Evolutionary conservation across 116 monocot genomes (phyloP).

Genomic region (Iris pallida): DNA sequence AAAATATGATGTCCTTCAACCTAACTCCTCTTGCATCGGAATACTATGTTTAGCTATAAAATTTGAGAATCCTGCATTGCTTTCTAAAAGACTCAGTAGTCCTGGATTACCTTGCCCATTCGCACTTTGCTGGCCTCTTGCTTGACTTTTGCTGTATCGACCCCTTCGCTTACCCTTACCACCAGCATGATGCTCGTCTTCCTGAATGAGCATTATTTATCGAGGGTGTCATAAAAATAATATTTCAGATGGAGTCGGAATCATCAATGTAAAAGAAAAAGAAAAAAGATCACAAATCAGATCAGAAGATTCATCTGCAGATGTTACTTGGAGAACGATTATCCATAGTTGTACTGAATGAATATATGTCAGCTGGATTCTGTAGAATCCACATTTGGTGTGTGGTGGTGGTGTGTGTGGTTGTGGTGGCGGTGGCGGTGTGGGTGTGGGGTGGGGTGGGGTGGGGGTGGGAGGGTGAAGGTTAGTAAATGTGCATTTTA

Average conservation of each 20-base stretch:
- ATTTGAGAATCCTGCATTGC: neutral
- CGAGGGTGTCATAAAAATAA: neutral
- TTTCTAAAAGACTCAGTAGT: neutral
- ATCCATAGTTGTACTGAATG: neutral
- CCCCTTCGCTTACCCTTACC: constrained; percentile 26
- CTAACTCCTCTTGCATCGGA: neutral
- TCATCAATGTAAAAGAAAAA: neutral
- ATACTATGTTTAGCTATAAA: neutral
- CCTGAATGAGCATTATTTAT: constrained; percentile 8
- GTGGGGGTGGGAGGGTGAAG: too few species aligned
- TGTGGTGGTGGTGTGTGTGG: neutral
- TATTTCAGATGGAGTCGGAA: neutral
- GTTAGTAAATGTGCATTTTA: too few species aligned
- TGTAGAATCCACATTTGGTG: neutral
- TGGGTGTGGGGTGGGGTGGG: too few species aligned
- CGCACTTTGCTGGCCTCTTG: constrained; percentile 31
- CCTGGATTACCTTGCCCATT: constrained; percentile 29
- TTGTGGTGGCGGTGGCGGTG: neutral
- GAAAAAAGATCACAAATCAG: neutral
- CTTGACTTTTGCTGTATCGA: constrained; percentile 27
- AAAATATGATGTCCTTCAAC: neutral
- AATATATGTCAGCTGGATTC: neutral
- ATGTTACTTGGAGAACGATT: neutral
- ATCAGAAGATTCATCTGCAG: neutral
- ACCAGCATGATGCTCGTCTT: constrained; percentile 19